phyloP scores from a whole-genome alignment of 176 grass and related monocot genomes.

The Lolium rigidum region DNA sequence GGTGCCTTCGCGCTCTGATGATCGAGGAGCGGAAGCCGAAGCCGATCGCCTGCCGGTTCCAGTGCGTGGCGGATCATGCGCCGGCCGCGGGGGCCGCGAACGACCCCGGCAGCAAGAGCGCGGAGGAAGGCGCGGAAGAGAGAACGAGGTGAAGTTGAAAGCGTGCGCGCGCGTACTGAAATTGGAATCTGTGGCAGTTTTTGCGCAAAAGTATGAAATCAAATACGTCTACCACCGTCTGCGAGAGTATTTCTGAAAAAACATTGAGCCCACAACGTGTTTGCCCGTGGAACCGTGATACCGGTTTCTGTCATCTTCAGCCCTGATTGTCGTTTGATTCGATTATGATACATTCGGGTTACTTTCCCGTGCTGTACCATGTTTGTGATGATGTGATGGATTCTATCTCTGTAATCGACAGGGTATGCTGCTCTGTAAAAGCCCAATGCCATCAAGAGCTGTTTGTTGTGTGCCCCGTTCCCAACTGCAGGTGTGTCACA shows the following conservation, averaged over 20 bases:
- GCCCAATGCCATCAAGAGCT: too few species aligned
- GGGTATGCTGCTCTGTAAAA: too few species aligned
- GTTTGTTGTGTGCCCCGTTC: too few species aligned
- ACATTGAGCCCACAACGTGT: neutral
- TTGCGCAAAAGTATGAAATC: neutral
- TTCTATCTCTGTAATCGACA: too few species aligned
- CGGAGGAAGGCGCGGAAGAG: conserved; percentile 40
- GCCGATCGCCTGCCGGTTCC: conserved; percentile 63
- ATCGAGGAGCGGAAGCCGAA: conserved; percentile 68
- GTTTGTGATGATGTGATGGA: too few species aligned
- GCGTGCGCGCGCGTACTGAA: neutral
- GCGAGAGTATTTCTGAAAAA: neutral
- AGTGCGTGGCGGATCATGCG: conserved; percentile 53
- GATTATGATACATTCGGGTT: too few species aligned
- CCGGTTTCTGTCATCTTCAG: neutral
- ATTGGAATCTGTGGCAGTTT: neutral
- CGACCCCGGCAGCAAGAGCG: neutral
- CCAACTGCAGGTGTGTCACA: too few species aligned
- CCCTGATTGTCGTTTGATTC: neutral
- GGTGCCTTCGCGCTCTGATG: conserved; percentile 81
- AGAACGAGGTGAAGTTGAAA: neutral
- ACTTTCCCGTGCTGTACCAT: too few species aligned
- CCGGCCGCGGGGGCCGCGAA: neutral
- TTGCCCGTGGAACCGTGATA: neutral
- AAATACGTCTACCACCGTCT: neutral